These are phyloP conservation scores for Tolypocladium nubicola DNA, from an alignment of 2,329 filamentous ascomycete genomes.

Conservation along the genomic window DNA sequence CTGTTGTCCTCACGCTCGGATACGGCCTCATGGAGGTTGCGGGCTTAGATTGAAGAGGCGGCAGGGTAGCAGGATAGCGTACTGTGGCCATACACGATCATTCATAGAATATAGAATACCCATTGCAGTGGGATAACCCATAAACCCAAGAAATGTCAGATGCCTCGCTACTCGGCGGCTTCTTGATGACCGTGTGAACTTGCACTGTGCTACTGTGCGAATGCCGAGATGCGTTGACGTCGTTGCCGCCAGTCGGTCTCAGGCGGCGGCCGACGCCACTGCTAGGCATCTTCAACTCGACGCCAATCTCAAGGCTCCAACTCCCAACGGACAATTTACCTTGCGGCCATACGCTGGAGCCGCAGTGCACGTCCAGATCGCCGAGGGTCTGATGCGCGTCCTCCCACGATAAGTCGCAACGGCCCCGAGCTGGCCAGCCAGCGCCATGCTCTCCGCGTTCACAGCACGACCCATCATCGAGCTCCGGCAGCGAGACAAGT, in stretches of 20 bases:
- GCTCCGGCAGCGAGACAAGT: slow-evolving; percentile 91
- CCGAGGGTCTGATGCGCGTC: slow-evolving; percentile 18
- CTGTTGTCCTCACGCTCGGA: slow-evolving; percentile 77
- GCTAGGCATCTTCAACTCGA: not conserved
- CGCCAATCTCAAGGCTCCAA: not conserved
- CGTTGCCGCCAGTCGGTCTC: not conserved
- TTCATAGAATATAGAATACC: not conserved
- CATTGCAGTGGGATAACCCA: not conserved
- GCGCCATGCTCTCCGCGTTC: slow-evolving; percentile 90
- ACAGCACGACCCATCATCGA: slow-evolving; percentile 94
- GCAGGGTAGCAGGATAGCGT: not conserved
- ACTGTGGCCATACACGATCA: not conserved
- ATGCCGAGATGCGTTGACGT: not conserved
- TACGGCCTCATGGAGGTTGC: slow-evolving; percentile 81
- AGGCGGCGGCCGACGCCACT: not conserved
- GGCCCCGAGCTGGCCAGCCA: slow-evolving; percentile 30
- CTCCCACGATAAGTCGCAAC: slow-evolving; percentile 16
- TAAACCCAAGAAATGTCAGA: not conserved
- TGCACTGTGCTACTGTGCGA: slow-evolving; percentile 13
- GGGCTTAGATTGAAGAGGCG: slow-evolving; percentile 38
- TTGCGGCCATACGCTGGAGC: not conserved
- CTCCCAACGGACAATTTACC: not conserved
- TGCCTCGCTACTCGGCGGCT: too few relatives aligned
- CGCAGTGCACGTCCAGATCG: slow-evolving; percentile 9
- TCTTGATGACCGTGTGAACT: not conserved